Conservation (phyloP, 1,139 yeast species). For the Saccharomyces hybrid region DNA sequence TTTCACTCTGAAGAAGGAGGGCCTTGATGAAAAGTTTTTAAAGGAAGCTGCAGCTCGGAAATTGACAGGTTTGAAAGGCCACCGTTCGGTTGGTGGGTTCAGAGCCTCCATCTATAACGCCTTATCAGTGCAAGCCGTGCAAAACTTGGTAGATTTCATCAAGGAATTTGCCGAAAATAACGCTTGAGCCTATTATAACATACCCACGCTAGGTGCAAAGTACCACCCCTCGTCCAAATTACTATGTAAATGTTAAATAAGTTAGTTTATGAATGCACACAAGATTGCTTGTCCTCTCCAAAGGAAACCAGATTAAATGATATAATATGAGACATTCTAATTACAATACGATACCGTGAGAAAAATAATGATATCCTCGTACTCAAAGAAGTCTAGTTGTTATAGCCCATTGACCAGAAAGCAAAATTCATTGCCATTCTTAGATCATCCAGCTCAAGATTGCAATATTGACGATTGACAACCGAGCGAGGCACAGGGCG, state of each 20-base stretch:
- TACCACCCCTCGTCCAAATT: background rate
- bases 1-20: constrained; percentile 60
- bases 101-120: constrained; percentile 93
- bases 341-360: constrained; percentile 62
- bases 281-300: background rate
- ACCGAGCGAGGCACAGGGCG: constrained; percentile 39
- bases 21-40: constrained; percentile 60
- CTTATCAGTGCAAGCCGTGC: constrained; percentile 57
- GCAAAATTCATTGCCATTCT: constrained; percentile 3
- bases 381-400: constrained; percentile 57
- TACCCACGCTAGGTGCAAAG: background rate
- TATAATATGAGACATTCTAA: constrained; percentile 53
- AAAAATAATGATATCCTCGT: constrained; percentile 55
- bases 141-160: constrained; percentile 52
- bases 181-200: constrained; percentile 4
- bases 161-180: constrained; percentile 50
- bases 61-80: constrained; percentile 83
- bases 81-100: constrained; percentile 94
- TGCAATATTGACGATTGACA: constrained; percentile 14
- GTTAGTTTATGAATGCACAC: background rate
- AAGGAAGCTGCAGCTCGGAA: constrained; percentile 49
- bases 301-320: background rate
- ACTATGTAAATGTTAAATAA: background rate
- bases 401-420: constrained; percentile 49
- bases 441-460: constrained; percentile 42